These are phyloP conservation scores for Canna indica DNA, from an alignment of 176 grass and related monocot species.

Conservation along the genomic window DNA sequence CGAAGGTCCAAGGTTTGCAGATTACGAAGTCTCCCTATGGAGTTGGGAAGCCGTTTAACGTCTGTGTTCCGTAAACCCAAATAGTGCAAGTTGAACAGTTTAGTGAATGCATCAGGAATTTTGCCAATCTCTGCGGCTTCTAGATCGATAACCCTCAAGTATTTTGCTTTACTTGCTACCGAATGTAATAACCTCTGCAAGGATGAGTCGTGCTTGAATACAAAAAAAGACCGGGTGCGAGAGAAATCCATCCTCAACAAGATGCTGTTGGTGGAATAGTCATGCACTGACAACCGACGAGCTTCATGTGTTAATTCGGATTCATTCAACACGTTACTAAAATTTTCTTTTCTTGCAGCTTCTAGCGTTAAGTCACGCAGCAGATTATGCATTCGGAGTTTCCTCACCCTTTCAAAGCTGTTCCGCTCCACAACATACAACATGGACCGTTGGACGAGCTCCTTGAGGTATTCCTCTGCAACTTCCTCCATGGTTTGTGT, in stretches of 20 bases:
- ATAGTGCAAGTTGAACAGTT: constrained; percentile 41
- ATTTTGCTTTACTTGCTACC: too few relatives aligned
- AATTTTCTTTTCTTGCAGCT: constrained; percentile 19
- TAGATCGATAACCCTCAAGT: constrained; percentile 25
- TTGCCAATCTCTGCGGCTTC: constrained; percentile 22
- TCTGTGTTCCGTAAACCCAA: too few relatives aligned
- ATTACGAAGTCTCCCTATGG: constrained; percentile 24
- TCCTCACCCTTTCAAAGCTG: constrained; percentile 22
- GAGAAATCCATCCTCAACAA: too few relatives aligned
- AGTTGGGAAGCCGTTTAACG: constrained; percentile 28
- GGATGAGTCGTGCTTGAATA: too few relatives aligned
- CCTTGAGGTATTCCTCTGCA: constrained; percentile 31
- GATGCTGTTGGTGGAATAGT: too few relatives aligned
- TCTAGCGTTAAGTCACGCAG: constrained; percentile 19
- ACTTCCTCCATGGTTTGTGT: constrained; percentile 35
- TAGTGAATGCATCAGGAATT: constrained; percentile 25
- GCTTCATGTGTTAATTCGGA: too few relatives aligned
- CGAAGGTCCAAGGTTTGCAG: constrained; percentile 34
- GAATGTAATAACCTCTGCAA: too few relatives aligned
- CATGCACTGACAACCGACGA: too few relatives aligned
- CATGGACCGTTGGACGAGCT: constrained; percentile 24
- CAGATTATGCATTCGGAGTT: constrained; percentile 23
- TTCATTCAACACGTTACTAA: background rate
- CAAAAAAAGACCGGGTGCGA: too few relatives aligned
- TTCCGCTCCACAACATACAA: constrained; percentile 18